Percentiles rank a stretch among this genome's conserved stretches.
Evolutionary conservation across 352 stramenopile species (phyloP).

Genomic region (Pythium utonaiense): DNA sequence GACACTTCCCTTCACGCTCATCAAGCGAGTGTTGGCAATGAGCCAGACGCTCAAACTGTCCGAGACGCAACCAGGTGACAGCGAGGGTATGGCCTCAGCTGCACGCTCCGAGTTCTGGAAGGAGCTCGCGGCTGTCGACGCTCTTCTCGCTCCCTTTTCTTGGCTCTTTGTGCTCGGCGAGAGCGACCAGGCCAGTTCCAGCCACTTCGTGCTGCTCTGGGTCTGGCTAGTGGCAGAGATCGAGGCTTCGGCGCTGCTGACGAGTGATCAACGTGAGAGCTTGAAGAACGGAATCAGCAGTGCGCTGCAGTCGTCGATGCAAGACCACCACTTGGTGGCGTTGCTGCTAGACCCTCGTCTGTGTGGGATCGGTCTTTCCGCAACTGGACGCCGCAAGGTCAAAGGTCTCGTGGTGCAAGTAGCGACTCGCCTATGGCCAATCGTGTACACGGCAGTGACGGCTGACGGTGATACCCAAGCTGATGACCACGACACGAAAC

Average conservation of each 20-base stretch:
- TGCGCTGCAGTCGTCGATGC: slow-evolving; percentile 14
- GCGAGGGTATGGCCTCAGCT: neutral
- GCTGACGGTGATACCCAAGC: neutral
- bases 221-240: slow-evolving; percentile 37
- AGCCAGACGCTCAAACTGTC: neutral
- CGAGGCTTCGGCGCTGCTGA: slow-evolving; percentile 11
- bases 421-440: slow-evolving; percentile 20
- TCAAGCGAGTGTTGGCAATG: slow-evolving; percentile 4
- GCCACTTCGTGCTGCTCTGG: slow-evolving; percentile 46
- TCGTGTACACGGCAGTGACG: neutral
- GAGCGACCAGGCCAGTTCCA: slow-evolving; percentile 29
- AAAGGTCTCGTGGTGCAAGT: slow-evolving; percentile 46
- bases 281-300: neutral
- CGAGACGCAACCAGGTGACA: slow-evolving; percentile 3
- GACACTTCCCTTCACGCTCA: slow-evolving; percentile 2
- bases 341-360: slow-evolving; percentile 48
- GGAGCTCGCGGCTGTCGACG: slow-evolving; percentile 29
- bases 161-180: slow-evolving; percentile 44
- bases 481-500: slow-evolving; percentile 9
- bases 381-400: slow-evolving; percentile 36
- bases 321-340: slow-evolving; percentile 39
- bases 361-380: slow-evolving; percentile 33
- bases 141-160: slow-evolving; percentile 37
- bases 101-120: slow-evolving; percentile 32
- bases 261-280: slow-evolving; percentile 4